Percentiles rank a stretch among this genome's conserved stretches.
Conservation (phyloP, 2,329 filamentous ascomycete genomes). For the Venturia effusa region DNA sequence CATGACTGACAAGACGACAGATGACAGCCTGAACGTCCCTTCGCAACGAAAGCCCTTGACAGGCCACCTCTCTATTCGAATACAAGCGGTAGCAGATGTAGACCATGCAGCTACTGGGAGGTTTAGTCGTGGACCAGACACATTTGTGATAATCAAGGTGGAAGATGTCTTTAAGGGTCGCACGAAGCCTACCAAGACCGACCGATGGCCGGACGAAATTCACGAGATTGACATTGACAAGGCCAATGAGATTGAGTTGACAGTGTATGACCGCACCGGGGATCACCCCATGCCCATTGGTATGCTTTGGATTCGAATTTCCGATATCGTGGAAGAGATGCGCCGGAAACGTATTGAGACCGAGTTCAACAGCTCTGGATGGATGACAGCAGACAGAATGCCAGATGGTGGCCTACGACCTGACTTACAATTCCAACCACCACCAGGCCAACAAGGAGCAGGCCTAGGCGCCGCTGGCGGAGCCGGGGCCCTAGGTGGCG, state of each 20-base stretch:
- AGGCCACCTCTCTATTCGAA: conserved; percentile 75
- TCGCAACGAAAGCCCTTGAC: conserved; percentile 94
- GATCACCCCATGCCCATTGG: conserved; percentile 88
- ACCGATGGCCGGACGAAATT: conserved; percentile 83
- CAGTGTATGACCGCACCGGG: conserved; percentile 82
- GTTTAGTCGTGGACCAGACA: conserved; percentile 86
- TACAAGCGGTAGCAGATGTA: conserved; percentile 85
- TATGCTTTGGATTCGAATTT: conserved; percentile 91
- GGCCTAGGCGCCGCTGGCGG: conserved; percentile 18
- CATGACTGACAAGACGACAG: conserved; percentile 36
- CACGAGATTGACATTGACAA: conserved; percentile 95
- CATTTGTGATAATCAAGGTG: conserved; percentile 91
- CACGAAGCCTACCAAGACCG: conserved; percentile 73
- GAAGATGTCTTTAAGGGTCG: conserved; percentile 86
- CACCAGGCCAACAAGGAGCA: conserved; percentile 29
- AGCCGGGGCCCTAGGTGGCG: conserved; percentile 24
- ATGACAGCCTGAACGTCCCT: conserved; percentile 92
- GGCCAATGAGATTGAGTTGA: conserved; percentile 95
- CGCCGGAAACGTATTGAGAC: conserved; percentile 93
- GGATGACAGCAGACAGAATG: conserved; percentile 97
- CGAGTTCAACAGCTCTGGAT: conserved; percentile 86
- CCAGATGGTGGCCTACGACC: conserved; percentile 41
- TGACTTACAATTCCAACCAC: conserved; percentile 44
- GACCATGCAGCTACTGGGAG: conserved; percentile 75
- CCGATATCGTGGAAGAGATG: conserved; percentile 96